Conservation (phyloP, 2,329 filamentous ascomycete genomes). For the Apiospora rasikravindrae region DNA sequence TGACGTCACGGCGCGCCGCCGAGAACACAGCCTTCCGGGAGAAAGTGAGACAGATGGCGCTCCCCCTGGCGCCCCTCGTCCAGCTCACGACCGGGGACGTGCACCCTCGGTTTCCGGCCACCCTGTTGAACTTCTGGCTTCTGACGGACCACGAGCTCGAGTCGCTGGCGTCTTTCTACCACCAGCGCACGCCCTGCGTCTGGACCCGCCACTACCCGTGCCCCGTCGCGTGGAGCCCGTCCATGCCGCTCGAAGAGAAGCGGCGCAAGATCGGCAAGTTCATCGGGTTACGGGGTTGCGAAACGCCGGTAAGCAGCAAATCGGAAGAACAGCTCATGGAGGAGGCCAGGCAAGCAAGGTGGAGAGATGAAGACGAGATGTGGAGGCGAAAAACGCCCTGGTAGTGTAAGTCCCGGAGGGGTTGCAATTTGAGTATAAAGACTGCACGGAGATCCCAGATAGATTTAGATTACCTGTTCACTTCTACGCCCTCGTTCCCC, state of each 20-base stretch:
- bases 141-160: conserved; percentile 75
- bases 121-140: conserved; percentile 74
- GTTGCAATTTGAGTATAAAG: conserved; percentile 5
- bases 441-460: background rate
- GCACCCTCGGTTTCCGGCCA: conserved; percentile 69
- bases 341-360: conserved; percentile 46
- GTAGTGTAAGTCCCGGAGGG: conserved; percentile 28
- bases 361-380: conserved; percentile 52
- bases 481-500: conserved; percentile 1
- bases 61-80: conserved; percentile 70
- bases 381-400: conserved; percentile 52
- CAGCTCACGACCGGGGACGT: conserved; percentile 65
- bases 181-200: conserved; percentile 65
- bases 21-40: conserved; percentile 58
- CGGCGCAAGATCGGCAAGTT: conserved; percentile 74
- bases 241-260: conserved; percentile 68
- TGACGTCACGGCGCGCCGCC: conserved; percentile 45
- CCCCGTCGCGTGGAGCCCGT: conserved; percentile 65
- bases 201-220: conserved; percentile 68
- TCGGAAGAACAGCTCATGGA: conserved; percentile 55
- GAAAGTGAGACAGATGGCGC: conserved; percentile 70
- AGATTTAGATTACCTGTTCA: conserved; percentile 3
- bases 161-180: conserved; percentile 73
- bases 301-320: conserved; percentile 51
- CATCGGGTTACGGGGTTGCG: conserved; percentile 71